These are phyloP conservation scores for Debaryomyces robertsiae DNA, from an alignment of 1,139 yeast species.

Conservation along the genomic window DNA sequence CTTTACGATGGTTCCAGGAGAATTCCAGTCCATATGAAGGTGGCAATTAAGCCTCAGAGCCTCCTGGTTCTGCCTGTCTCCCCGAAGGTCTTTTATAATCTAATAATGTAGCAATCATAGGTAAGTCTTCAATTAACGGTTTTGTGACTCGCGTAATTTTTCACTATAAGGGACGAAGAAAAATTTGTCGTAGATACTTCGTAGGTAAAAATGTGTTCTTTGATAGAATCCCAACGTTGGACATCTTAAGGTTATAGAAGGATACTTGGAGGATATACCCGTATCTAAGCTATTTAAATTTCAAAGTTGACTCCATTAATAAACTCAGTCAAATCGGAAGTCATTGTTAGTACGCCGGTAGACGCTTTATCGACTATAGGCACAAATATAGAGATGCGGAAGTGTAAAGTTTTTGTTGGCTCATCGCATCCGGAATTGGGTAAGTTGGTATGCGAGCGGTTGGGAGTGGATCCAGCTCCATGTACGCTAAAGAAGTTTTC, in stretches of 20 bases:
- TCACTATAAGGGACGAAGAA: conserved; percentile 2
- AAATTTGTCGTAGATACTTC: conserved; percentile 5
- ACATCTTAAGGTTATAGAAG: conserved; percentile 4
- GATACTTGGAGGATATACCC: conserved; percentile 6
- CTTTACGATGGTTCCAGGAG: too few species aligned
- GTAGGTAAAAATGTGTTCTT: conserved; percentile 2
- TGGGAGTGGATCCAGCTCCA: conserved; percentile 96
- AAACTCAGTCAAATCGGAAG: conserved; percentile 7
- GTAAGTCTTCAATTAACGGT: not conserved
- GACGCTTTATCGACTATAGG: conserved; percentile 10
- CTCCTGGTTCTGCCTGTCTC: too few species aligned
- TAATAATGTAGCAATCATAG: too few species aligned
- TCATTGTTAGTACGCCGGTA: conserved; percentile 5
- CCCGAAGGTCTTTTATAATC: too few species aligned
- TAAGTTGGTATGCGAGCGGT: conserved; percentile 78
- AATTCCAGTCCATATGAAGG: too few species aligned
- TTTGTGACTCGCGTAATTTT: conserved; percentile 8
- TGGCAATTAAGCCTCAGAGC: too few species aligned
- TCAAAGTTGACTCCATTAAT: conserved; percentile 10
- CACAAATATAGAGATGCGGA: conserved; percentile 61
- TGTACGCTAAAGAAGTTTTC: conserved; percentile 89
- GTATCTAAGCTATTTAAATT: conserved; percentile 3
- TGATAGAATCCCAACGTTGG: conserved; percentile 6
- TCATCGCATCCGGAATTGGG: conserved; percentile 96
- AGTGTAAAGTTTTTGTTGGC: conserved; percentile 95